Conservation (phyloP, 768 basidiomycete species). For the Amanita exitialis region DNA sequence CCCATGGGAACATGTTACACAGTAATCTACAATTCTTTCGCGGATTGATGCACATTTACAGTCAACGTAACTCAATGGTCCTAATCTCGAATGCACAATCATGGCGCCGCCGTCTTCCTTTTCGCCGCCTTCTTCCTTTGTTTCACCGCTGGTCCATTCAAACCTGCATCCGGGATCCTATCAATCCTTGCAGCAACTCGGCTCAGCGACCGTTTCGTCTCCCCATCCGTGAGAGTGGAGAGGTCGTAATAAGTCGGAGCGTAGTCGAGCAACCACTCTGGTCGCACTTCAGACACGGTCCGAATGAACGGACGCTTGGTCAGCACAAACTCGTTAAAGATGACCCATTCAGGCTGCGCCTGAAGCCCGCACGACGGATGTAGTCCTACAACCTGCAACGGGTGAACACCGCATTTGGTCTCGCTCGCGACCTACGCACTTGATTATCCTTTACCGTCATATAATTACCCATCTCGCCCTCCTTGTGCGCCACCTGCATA, state of each 20-base stretch:
- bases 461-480: conserved; percentile 84
- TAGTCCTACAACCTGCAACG: conserved; percentile 47
- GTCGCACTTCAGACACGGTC: conserved; percentile 77
- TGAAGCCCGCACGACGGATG: conserved; percentile 88
- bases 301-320: conserved; percentile 86
- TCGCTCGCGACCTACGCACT: conserved; percentile 24
- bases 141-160: not conserved
- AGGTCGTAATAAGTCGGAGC: not conserved
- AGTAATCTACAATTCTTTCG: too few species aligned
- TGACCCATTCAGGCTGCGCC: conserved; percentile 83
- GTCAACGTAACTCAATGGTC: too few species aligned
- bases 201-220: not conserved
- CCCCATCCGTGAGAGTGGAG: not conserved
- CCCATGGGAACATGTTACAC: too few species aligned
- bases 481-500: conserved; percentile 96
- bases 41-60: too few species aligned
- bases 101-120: too few species aligned
- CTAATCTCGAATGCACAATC: too few species aligned
- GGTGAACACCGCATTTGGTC: not conserved
- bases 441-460: conserved; percentile 94
- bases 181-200: not conserved
- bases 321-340: conserved; percentile 92
- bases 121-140: not conserved
- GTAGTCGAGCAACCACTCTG: conserved; percentile 45
- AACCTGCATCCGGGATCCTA: not conserved